Base-by-base conservation (phyloP, 352 stramenopile species). In the Phytophthora hybrid region DNA sequence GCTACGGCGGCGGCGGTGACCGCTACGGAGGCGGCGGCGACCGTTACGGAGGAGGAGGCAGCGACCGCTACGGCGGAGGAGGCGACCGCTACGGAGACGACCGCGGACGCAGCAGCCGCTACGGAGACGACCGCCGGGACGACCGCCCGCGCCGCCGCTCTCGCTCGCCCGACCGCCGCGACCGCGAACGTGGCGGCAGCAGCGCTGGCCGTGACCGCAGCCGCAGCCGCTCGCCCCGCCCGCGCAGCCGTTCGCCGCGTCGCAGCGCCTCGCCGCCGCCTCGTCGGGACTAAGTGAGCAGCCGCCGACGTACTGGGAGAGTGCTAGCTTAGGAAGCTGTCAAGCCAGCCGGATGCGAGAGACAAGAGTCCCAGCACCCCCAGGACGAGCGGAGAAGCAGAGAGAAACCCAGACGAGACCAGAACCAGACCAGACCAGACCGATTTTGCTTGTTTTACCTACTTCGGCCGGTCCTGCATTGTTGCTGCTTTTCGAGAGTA, bases 281-380 rank as follows among this genome's bases (percentile, higher is more conserved):
- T 71, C 81, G 81, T 73, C 80, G 81, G 72, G 80, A 90, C 58
- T 89, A 90, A 89, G 61, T 63, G 39, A 58, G 29, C 41, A 39
- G 29, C 41, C 14, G 41, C 41, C 14, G 16, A 37, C 37, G 19
- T 39, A 31, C 44, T 49, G 46, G 14, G 31, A 44, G 31, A 71
- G 71, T 49, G 55, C 65, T 61, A 49, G 21, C 59, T 26, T n/a
- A 66, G 41, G 39, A 51, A 49, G 13, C 41, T 57, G 49, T 34
- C 18, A 37, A 31, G n/a, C 19, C 9, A 56, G 39, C 26, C 52
- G 52, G 39, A 60, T 16, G 9, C 46, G 58, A 41, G 29, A 21
- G 26, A 59, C 23, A 18, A 54, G 37, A 47, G 16, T 16, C 18
- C 11, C 14, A 29, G 11, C 37, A 66, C 26, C 37, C 67, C 56